Base-by-base conservation (phyloP, 352 stramenopile genomes). In the Phytophthora sojae region DNA sequence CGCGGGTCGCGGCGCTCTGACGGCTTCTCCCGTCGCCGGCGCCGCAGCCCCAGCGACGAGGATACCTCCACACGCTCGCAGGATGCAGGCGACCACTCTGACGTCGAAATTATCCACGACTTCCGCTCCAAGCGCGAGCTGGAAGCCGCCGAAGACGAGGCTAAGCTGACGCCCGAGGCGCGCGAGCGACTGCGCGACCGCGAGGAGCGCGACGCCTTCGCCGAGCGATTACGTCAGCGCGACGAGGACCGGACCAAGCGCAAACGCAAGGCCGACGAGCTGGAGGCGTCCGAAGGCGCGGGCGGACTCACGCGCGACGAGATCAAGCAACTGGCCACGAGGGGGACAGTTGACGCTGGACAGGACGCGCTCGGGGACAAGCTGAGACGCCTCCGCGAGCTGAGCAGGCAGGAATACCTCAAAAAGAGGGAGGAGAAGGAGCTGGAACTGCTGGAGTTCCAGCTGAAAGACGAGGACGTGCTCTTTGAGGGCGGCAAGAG, bases 341-440 rank as follows among this genome's bases (percentile, higher is more conserved):
- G 89, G 12, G 94, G 93, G 30, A 69, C 83, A n/a, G 77, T 97
- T 26, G 71, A 79, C 17, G 69, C 79, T n/a, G 62, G 23, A 54
- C 71, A 82, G 56, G 68, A 53, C 1, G 73, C 79, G 5, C 58
- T 86, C 4, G 80, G 80, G 26, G 77, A 94, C 4, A 86, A 93
- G 69, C 61, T 97, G 19, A 63, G 80, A 17, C 75, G 88, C 44
- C 73, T 99, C 45, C 80, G 97, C 2, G 88, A 98, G 54, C 74
- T 99, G 30, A 98, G 91, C 51, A 84, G 98, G 39, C 94, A 98
- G 56, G 91, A 97, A 47, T 99, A 99, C 69, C 78, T 99, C 21
- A 97, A 99, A 69, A 99, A 99, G 84, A 90, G 98, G 52, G 97
- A 99, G 69, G 96, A 99, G 75, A 98, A 99, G 69, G 96, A 99